These are phyloP conservation scores for Tuber brumale DNA, from an alignment of 495 filamentous ascomycete species.

Conservation along the genomic window DNA sequence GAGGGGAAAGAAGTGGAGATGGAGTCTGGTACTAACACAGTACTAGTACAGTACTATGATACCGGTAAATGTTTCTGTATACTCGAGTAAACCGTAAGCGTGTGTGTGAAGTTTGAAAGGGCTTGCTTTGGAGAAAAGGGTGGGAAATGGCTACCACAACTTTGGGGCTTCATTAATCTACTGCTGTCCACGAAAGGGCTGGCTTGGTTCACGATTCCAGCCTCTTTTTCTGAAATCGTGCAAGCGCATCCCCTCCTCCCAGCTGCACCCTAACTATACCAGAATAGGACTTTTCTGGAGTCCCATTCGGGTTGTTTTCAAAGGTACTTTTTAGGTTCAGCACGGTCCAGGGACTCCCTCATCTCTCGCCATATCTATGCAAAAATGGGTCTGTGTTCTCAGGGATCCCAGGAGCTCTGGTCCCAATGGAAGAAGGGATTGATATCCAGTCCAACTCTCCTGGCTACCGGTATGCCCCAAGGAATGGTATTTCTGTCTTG, in stretches of 20 bases:
- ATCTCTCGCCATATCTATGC: background rate
- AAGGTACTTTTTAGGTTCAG: background rate
- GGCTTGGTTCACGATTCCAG: background rate
- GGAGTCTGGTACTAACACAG: too few relatives aligned
- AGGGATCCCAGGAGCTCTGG: background rate
- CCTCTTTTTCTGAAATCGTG: constrained; percentile 6
- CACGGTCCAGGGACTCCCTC: background rate
- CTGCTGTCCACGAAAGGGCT: constrained; percentile 14
- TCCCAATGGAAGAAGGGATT: background rate
- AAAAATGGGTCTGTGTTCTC: background rate
- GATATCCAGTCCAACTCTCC: background rate
- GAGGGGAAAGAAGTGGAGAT: too few relatives aligned
- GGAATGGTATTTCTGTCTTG: background rate
- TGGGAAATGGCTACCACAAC: constrained; percentile 17
- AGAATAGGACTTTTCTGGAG: constrained; percentile 12
- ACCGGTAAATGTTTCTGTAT: background rate
- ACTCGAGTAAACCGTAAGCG: background rate
- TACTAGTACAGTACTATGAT: too few relatives aligned
- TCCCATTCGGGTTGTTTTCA: background rate
- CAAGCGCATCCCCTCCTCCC: constrained; percentile 12
- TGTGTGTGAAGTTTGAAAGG: constrained; percentile 1
- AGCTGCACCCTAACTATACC: constrained; percentile 10
- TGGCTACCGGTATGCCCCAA: background rate
- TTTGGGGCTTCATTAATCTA: constrained; percentile 20
- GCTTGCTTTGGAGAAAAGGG: constrained; percentile 14